Evolutionary conservation across 352 stramenopile genomes (phyloP).

Genomic region (Thraustochytrium sp.): DNA sequence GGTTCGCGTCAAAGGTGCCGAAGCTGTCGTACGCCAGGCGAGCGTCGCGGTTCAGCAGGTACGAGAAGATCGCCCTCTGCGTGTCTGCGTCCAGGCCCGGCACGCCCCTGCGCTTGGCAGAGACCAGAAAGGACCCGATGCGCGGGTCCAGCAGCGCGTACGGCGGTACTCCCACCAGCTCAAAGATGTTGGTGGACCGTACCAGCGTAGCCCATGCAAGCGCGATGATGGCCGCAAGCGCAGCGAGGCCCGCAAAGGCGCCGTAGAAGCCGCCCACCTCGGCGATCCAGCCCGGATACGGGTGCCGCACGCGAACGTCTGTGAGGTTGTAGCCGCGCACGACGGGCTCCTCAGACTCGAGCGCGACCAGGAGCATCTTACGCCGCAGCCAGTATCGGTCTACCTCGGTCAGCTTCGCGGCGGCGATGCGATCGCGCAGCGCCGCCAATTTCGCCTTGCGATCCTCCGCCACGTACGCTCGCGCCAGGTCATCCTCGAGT

Average conservation of each 20-base stretch:
- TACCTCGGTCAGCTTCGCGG: neutral
- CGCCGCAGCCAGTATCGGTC: neutral
- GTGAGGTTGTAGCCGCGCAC: neutral
- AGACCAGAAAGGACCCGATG: neutral
- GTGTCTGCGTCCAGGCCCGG: neutral
- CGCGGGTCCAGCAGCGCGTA: neutral
- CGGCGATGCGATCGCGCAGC: neutral
- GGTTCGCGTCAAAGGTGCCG: neutral
- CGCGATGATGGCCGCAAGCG: neutral
- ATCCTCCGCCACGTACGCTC: too few relatives aligned
- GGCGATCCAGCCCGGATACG: neutral
- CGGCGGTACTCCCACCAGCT: slow-evolving; percentile 5
- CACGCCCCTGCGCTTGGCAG: neutral
- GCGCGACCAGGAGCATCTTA: neutral
- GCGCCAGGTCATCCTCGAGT: too few relatives aligned
- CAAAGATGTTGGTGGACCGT: neutral
- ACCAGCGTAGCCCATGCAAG: neutral
- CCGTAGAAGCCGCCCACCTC: neutral
- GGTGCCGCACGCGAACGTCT: neutral
- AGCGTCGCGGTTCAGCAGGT: neutral
- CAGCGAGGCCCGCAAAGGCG: neutral
- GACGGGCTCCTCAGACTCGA: neutral
- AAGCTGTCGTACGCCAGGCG: neutral
- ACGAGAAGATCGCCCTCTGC: neutral
- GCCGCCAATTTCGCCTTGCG: neutral